These are phyloP conservation scores for Astrothelium macrocarpum DNA, from an alignment of 495 filamentous ascomycete species.

Conservation along the genomic window DNA sequence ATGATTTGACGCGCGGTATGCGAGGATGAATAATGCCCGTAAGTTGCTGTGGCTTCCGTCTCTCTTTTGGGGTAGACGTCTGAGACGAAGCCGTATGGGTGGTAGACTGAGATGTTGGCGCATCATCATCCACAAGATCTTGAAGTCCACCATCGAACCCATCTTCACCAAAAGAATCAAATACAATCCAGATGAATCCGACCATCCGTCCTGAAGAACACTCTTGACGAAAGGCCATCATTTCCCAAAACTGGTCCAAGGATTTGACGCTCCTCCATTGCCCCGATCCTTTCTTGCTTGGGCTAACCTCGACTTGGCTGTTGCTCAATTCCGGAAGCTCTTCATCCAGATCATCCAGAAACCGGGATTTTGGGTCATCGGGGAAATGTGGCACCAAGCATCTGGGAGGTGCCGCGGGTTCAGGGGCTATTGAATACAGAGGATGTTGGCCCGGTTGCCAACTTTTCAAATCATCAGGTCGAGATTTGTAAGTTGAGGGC, in stretches of 20 bases:
- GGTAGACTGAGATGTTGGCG: background rate
- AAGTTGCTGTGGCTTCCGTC: constrained; percentile 30
- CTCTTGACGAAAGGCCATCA: constrained; percentile 95
- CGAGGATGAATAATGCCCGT: constrained; percentile 45
- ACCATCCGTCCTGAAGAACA: constrained; percentile 85
- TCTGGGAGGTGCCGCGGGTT: constrained; percentile 57
- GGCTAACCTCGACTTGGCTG: constrained; percentile 30
- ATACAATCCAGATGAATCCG: constrained; percentile 88
- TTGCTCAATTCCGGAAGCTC: constrained; percentile 46
- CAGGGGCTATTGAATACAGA: constrained; percentile 48
- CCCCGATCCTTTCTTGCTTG: constrained; percentile 39
- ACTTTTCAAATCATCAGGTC: constrained; percentile 14
- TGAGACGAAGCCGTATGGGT: constrained; percentile 16
- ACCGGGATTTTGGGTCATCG: constrained; percentile 92
- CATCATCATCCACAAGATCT: background rate
- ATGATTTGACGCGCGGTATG: constrained; percentile 45
- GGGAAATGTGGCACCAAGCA: constrained; percentile 86
- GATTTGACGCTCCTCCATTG: constrained; percentile 74
- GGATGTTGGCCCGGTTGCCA: constrained; percentile 46
- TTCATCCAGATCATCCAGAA: constrained; percentile 79
- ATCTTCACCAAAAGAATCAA: constrained; percentile 27
- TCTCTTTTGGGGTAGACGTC: constrained; percentile 27
- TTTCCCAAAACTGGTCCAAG: constrained; percentile 92
- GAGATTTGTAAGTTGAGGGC: background rate
- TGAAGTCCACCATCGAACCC: background rate